Conservation (phyloP, 2,329 filamentous ascomycete species). For the Colletotrichum paranaense region DNA sequence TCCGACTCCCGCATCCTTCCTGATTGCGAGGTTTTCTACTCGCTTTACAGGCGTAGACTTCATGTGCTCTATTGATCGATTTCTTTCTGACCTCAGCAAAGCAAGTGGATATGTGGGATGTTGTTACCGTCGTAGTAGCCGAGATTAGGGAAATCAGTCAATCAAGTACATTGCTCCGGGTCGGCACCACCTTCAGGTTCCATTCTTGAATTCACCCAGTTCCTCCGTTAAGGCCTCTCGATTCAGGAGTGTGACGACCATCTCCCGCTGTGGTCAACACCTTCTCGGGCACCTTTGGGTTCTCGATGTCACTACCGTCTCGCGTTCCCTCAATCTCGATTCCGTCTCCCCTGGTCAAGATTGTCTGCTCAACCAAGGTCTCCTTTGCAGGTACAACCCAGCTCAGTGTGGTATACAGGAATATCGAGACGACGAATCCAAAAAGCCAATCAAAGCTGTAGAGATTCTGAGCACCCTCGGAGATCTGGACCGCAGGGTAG, state of each 20-base stretch:
- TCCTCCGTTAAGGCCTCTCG: background rate
- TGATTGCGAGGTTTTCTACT: background rate
- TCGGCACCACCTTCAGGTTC: background rate
- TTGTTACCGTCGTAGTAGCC: background rate
- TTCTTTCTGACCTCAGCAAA: background rate
- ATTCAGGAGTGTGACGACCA: background rate
- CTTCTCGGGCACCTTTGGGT: constrained; percentile 27
- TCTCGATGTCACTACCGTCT: constrained; percentile 20
- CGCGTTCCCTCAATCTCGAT: constrained; percentile 9
- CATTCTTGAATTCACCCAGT: background rate
- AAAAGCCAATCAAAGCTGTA: constrained; percentile 36
- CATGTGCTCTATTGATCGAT: background rate
- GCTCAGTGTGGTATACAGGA: constrained; percentile 27
- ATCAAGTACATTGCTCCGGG: background rate
- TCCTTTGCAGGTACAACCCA: constrained; percentile 34
- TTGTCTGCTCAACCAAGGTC: constrained; percentile 27
- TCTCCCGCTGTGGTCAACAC: background rate
- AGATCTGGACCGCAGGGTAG: constrained; percentile 24
- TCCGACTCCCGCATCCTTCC: background rate
- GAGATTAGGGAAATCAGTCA: background rate
- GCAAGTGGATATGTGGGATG: background rate
- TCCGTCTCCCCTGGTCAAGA: constrained; percentile 17
- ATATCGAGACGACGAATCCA: constrained; percentile 31
- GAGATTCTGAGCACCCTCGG: constrained; percentile 30
- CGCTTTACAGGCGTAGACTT: background rate